Percentiles rank a stretch among this genome's conserved stretches.
phyloP scores from a whole-genome alignment of 176 grass and related monocot species.

The Aegilops bicornis region DNA sequence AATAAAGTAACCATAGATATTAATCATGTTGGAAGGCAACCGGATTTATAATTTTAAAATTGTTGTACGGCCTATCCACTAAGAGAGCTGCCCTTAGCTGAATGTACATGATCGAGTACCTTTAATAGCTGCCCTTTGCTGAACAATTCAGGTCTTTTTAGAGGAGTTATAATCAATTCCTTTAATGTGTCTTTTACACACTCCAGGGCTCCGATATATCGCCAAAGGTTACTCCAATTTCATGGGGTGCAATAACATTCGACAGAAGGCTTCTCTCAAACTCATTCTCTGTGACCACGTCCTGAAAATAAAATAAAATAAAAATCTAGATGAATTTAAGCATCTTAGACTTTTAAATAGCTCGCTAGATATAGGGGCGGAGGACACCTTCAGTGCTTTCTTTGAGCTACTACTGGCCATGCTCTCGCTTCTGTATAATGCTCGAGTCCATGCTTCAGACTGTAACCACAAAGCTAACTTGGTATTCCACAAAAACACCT shows the following conservation, averaged over 20 bases:
- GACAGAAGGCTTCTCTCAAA: slow-evolving; percentile 64
- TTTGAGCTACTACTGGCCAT: slow-evolving; percentile 51
- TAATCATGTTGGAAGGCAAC: neutral
- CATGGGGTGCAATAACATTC: slow-evolving; percentile 71
- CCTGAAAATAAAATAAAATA: slow-evolving; percentile 35
- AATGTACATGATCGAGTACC: slow-evolving; percentile 41
- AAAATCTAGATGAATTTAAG: slow-evolving; percentile 2
- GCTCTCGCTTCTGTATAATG: slow-evolving; percentile 52
- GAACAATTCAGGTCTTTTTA: slow-evolving; percentile 79
- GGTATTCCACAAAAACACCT: slow-evolving; percentile 4
- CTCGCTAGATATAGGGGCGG: neutral
- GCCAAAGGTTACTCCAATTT: slow-evolving; percentile 81
- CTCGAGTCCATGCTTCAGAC: slow-evolving; percentile 60
- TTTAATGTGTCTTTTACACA: slow-evolving; percentile 64
- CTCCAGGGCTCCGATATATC: slow-evolving; percentile 87
- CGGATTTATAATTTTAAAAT: neutral
- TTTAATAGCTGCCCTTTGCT: slow-evolving; percentile 67
- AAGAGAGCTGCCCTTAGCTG: neutral
- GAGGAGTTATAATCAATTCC: slow-evolving; percentile 79
- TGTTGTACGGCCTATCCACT: too few relatives aligned
- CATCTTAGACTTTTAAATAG: slow-evolving; percentile 15
- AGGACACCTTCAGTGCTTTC: slow-evolving; percentile 63
- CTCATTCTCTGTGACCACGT: slow-evolving; percentile 75
- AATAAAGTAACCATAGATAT: neutral
- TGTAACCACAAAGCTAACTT: slow-evolving; percentile 42